Evolutionary conservation across 345 rosid genomes (phyloP), one percentile per base, ranked within the genome.

Genomic region (Eucalyptus dawsonii): DNA sequence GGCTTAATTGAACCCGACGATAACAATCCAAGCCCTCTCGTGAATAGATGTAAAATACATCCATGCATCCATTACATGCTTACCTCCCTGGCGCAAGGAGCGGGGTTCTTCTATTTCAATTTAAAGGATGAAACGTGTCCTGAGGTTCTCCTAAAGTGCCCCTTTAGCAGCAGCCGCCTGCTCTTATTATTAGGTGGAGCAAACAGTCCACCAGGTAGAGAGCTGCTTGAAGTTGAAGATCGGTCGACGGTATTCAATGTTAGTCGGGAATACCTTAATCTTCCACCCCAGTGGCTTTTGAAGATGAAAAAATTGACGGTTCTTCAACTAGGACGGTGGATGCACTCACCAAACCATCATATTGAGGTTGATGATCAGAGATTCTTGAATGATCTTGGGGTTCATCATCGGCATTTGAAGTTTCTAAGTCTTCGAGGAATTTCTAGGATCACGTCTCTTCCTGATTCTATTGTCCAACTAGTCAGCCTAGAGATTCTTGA

Each of bases 261-360:
- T 29, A 90, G 29, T 19, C 67, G 87, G 4, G 0, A 87, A 24
- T 88, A 86, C 88, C 88, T 89, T 45, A 89, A 72, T 51, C 89
- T 93, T 7, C 88, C 21, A n/a, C 27, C 4, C 8, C 90, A 85
- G 3, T 91, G 86, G 87, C 86, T 93, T 34, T 42, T 65, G 5
- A 93, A 91, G 80, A 89, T 92, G 89, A 89, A 37, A 67, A 65
- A n/a, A 9, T 17, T 92, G 25, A 45, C 24, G 0, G 93, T 93
- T 90, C 92, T 93, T 14, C 89, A 92, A 50, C 87, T 94, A 21
- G 95, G 95, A 34, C 51, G 86, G 87, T 93, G 95, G 94, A 91
- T 87, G 65, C 1, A 86, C 89, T 72, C 90, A 2, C 47, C 40
- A 9, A 80, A 45, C 29, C 58, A 88, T 51, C 94, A 94, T 90